Evolutionary conservation across 345 rosid genomes (phyloP).

Genomic region (Brassica carinata): DNA sequence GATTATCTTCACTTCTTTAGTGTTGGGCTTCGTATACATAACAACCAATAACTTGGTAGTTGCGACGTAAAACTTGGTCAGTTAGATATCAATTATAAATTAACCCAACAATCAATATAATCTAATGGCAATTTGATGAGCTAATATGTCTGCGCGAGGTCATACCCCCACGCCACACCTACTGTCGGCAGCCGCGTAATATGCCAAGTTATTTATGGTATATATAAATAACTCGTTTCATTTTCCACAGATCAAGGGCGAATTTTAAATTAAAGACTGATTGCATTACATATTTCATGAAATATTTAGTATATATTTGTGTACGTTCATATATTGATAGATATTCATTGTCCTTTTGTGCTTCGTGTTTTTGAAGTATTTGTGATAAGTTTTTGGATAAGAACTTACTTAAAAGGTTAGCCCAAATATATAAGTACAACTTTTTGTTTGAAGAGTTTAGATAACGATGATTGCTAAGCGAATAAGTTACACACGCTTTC

Average conservation of each 20-base stretch:
- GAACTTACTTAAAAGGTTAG: not conserved
- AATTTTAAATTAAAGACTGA: not conserved
- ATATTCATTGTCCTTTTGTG: not conserved
- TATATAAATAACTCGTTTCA: not conserved
- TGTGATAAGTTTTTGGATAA: constrained; percentile 17
- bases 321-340: not conserved
- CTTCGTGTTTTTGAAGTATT: constrained; percentile 15
- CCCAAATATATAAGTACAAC: not conserved
- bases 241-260: not conserved
- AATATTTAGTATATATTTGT: not conserved
- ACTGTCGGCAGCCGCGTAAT: constrained; percentile 31
- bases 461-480: constrained; percentile 14
- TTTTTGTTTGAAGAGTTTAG: not conserved
- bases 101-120: not conserved
- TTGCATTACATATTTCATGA: not conserved
- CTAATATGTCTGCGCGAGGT: constrained; percentile 17
- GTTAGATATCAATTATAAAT: constrained; percentile 3
- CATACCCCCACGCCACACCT: constrained; percentile 14
- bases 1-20: constrained; percentile 14
- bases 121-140: constrained; percentile 14
- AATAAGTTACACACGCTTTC: not conserved
- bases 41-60: not conserved
- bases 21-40: constrained; percentile 3
- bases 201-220: not conserved
- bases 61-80: constrained; percentile 1